Evolutionary conservation across 257 asterid genomes (phyloP), one percentile per base, ranked within the genome.

Genomic region (Fraxinus americana): DNA sequence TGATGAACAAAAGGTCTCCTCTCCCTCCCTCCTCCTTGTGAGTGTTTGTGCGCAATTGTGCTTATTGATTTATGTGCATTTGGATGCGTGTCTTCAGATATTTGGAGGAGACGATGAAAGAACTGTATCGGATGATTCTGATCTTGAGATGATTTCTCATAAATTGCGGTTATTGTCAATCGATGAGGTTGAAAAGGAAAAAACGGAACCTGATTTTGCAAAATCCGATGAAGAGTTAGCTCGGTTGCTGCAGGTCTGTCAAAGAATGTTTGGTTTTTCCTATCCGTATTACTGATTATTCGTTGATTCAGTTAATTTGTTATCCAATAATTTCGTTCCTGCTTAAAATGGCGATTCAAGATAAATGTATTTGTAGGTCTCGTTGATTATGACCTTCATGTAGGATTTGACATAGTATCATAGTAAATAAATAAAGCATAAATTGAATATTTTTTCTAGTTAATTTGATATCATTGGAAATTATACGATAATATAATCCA

Each of bases 191-290:
- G 87, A 82, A 50, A 81, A 73, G 10, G 85, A 79, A 74, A 75
- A 84, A 57, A 35, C 89, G 38, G 87, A 71, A 12, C 66, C 85
- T 61, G 88, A 87, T 61, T 45, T 83, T 63, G 67, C 80, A 27
- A 78, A 63, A 75, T 94, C 99, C 3, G 99, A 94, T 48, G 98
- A 94, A 87, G 97, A 90, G 78, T 85, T 94, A 57, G 98, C 99
- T 75, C 91, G 94, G 65, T 80, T 78, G 82, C 85, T 94, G 80
- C 98, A 94, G 99, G 99, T 92, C 71, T 71, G 25, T 57, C n/a
- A 39, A 1, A 32, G 59, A 39, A 66, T 65, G 39, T 67, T 72
- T 14, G 21, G 30, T 81, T 78, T 54, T 32, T 29, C 27, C 2
- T 75, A 41, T 43, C 11, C 35, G 8, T 25, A 35, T 43, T 67